Percentiles rank a stretch among this genome's conserved stretches.
These are phyloP conservation scores for Gymnopilus junonius DNA, from an alignment of 768 basidiomycete genomes.

Conservation along the genomic window DNA sequence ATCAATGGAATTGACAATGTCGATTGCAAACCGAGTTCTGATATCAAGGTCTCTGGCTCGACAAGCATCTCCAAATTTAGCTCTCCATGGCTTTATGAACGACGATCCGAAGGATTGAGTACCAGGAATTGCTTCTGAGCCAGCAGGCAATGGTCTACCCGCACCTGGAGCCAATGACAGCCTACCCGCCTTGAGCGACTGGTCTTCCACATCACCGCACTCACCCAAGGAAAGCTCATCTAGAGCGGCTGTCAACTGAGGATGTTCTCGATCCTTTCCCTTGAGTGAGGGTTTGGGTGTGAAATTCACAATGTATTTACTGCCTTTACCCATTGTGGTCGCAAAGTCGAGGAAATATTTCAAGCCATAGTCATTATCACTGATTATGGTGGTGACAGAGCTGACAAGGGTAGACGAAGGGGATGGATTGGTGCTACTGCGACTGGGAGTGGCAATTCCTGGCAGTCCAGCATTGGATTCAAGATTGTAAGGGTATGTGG, in stretches of 20 bases:
- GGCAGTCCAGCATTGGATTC: background rate
- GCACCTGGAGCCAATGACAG: background rate
- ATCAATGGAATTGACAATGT: constrained; percentile 1
- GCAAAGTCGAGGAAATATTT: background rate
- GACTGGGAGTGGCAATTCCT: background rate
- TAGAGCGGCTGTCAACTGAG: background rate
- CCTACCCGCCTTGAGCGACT: background rate
- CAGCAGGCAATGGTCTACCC: background rate
- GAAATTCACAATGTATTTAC: background rate
- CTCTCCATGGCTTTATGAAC: background rate
- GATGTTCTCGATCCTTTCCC: background rate
- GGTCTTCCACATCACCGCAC: background rate
- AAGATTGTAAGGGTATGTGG: constrained; percentile 11
- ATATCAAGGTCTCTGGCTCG: background rate
- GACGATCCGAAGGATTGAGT: background rate
- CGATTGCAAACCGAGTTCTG: background rate
- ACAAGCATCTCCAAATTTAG: background rate
- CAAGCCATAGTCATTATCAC: background rate
- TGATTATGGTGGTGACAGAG: background rate
- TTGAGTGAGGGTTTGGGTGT: background rate
- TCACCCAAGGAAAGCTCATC: background rate
- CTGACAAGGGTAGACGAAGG: constrained; percentile 16
- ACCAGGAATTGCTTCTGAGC: too few relatives aligned
- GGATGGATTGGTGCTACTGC: constrained; percentile 10
- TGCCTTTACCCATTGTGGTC: background rate